Evolutionary conservation across 2,329 filamentous ascomycete species (phyloP).

Genomic region (Colletotrichum tropicicola): DNA sequence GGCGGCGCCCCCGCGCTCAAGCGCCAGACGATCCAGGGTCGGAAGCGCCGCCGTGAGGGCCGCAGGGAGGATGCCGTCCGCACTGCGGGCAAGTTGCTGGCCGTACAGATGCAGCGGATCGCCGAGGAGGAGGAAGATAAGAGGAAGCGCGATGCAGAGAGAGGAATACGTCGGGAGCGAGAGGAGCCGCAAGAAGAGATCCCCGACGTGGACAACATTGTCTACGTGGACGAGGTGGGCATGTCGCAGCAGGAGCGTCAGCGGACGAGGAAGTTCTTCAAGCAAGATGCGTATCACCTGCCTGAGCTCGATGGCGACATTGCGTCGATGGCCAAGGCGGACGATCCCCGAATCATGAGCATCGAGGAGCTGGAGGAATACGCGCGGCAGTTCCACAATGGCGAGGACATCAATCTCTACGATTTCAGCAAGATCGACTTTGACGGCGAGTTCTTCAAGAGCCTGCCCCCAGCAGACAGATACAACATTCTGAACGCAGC

Average conservation of each 20-base stretch:
- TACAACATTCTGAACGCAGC: constrained; percentile 99
- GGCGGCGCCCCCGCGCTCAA: constrained; percentile 92
- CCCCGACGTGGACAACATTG: constrained; percentile 73
- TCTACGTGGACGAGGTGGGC: constrained; percentile 91
- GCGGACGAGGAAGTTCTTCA: constrained; percentile 81
- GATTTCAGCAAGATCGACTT: constrained; percentile 99
- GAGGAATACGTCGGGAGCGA: constrained; percentile 48
- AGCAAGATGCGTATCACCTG: constrained; percentile 94
- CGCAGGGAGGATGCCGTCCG: constrained; percentile 90
- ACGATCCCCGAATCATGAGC: constrained; percentile 96
- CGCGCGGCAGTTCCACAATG: constrained; percentile 88
- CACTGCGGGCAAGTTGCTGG: constrained; percentile 90
- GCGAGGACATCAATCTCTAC: constrained; percentile 91
- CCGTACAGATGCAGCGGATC: constrained; percentile 90
- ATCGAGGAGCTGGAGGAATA: constrained; percentile 94
- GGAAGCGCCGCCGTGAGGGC: constrained; percentile 85
- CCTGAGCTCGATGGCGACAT: constrained; percentile 85
- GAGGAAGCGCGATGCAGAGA: constrained; percentile 58
- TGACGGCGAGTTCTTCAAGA: constrained; percentile 93
- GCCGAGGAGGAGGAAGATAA: constrained; percentile 86
- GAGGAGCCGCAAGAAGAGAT: constrained; percentile 72
- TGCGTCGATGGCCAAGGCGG: constrained; percentile 85
- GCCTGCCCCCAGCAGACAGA: constrained; percentile 85
- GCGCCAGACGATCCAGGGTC: constrained; percentile 83
- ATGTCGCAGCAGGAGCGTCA: constrained; percentile 81